Base-by-base conservation (phyloP, 352 stramenopile genomes). In the Stephanocyclus meneghinianus region DNA sequence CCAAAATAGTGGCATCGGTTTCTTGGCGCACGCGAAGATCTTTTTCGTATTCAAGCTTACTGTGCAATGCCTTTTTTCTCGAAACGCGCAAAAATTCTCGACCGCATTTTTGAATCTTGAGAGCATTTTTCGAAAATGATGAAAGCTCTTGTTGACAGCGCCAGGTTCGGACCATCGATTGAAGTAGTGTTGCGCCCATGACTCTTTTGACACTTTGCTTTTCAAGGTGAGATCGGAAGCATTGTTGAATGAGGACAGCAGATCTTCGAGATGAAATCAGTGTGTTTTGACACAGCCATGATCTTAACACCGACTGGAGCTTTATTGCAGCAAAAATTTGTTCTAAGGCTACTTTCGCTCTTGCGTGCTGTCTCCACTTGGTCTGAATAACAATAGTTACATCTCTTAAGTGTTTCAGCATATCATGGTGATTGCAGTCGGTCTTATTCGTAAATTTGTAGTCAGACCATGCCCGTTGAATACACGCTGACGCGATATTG, bases 221-320 rank as follows among this genome's bases (percentile, higher is more conserved):
- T 53, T 21, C 11, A 53, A 32, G 3, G 30, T 60, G 26, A 15
- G 51, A 59, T 26, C 35, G 42, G 21, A 45, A 57, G n/a, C 7
- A 60, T 29, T 48, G 45, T 44, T 65, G 66, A 56, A 65, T 74
- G 30, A 44, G 48, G 30, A 40, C 21, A 9, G 30, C 29, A 45
- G 16, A 48, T 63, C 6, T 2, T 56, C 2, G 26, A 37, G 16
- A 44, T 42, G 8, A 10, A 10, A 15, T 40, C 0, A 63, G 0
- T 47, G 13, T 2, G 3, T 56, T 16, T 44, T 26, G 68, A 40
- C 55, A 59, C 68, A 68, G 26, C 68, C 68, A 60, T 56, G 21
- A 60, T 21, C 68, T 57, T 3, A 68, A 15, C 30, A 50, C 13
- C 48, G 68, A 67, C 44, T 76, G 68, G 60, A 76, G n/a, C 16